Evolutionary conservation across 805 yeast species (phyloP), one percentile per base, ranked within the genome.

Genomic region (Yamadazyma akitaensis): DNA sequence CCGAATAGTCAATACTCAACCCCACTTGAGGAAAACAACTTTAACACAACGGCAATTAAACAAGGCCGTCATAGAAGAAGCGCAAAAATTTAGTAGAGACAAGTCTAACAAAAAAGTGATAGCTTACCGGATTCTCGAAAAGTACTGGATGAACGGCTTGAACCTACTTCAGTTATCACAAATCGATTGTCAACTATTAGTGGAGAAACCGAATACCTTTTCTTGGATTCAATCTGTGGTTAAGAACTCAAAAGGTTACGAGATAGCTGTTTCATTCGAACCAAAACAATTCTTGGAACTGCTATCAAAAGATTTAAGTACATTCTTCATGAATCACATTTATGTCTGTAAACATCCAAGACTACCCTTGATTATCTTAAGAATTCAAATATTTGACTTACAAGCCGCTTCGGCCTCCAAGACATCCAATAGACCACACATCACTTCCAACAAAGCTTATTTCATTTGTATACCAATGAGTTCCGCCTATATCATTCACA

Each of bases 81-180:
- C 54, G 0, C 19, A 9, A 5, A 26, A 40, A 21, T 44, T 37
- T 31, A 46, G 32, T 43, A 36, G 13, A 35, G 53, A 35, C 44
- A 53, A 40, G 35, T 38, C 50, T 37, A 59, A 62, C 9, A 71
- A 70, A 47, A 49, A 62, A 31, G 54, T 59, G 33, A 49, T 70
- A 7, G 64, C 81, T 5, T 81, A 80, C 47, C 58, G 62, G 31
- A 65, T 81, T n/a, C 49, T 79, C 8, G 69, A 61, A 34, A 75
- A 76, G 12, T 75, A 67, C 53, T 84, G 87, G 77, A 64, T 74
- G 1, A 54, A 62, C 5, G 89, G 89, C 0, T 59, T 84, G 37
- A 84, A 82, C 53, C 63, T 83, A 1, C 67, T 81, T 14, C 95
- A 87, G 58, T 58, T 82, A 35, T 83, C 94, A 0, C 89, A 85